A percentile compares a stretch with the other conserved stretches of the same genome.
phyloP scores from a whole-genome alignment of 345 rosid genomes.

The Salix caprea region DNA sequence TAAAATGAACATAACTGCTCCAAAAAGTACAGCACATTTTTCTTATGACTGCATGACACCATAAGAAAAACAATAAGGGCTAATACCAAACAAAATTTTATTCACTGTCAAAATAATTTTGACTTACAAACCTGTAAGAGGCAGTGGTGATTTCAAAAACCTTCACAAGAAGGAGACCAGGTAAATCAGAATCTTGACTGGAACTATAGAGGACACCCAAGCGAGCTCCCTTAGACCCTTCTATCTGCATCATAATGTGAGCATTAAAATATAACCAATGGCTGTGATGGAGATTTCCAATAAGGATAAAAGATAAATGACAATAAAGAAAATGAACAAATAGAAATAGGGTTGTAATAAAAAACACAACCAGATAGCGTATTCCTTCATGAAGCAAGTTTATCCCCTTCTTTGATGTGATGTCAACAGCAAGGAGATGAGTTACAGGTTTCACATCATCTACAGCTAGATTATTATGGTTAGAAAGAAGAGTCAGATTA shows the following conservation, averaged over 20 bases:
- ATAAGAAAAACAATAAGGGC: constrained; percentile 22
- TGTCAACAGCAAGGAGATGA: constrained; percentile 87
- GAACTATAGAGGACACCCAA: constrained; percentile 71
- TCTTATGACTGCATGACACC: constrained; percentile 62
- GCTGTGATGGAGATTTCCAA: background rate
- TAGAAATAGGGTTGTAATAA: background rate
- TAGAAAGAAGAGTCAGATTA: constrained; percentile 3
- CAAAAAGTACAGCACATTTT: constrained; percentile 62
- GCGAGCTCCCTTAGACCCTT: constrained; percentile 80
- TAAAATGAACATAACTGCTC: constrained; percentile 71
- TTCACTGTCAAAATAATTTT: background rate
- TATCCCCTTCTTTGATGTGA: constrained; percentile 66
- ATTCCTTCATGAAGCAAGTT: constrained; percentile 86
- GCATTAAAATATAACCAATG: constrained; percentile 28
- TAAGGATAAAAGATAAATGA: background rate
- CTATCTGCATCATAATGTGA: constrained; percentile 44
- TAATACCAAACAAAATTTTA: background rate
- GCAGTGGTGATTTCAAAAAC: constrained; percentile 60
- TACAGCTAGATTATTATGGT: constrained; percentile 46
- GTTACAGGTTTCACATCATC: constrained; percentile 93
- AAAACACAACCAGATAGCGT: constrained; percentile 64
- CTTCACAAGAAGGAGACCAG: constrained; percentile 62
- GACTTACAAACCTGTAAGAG: constrained; percentile 60
- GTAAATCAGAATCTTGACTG: constrained; percentile 43
- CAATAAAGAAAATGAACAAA: background rate